A percentile compares a stretch with the other conserved stretches of the same genome.
Evolutionary conservation across 176 grass and related monocot species (phyloP).

Genomic region (Luzula sylvatica): DNA sequence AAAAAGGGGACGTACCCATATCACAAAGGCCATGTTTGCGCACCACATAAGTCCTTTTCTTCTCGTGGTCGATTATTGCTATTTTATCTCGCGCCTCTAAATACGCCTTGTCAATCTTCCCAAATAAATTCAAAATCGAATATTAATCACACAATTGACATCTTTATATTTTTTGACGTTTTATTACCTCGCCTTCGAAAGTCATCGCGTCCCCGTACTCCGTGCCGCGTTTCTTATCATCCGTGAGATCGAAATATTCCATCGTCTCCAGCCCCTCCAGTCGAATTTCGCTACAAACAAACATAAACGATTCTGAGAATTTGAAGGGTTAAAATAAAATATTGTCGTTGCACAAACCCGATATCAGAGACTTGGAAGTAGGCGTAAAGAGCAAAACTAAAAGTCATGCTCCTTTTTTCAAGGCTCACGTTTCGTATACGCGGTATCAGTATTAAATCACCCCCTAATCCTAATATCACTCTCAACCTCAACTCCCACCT

Average conservation of each 20-base stretch:
- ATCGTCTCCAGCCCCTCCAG: constrained; percentile 82
- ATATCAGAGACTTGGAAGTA: constrained; percentile 18
- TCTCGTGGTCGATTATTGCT: constrained; percentile 86
- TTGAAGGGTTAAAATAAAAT: background rate
- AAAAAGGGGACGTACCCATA: constrained; percentile 43
- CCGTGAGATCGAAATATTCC: constrained; percentile 73
- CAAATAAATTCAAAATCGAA: too few species aligned
- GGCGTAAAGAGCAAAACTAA: constrained; percentile 18
- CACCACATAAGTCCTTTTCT: constrained; percentile 76
- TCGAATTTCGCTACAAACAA: constrained; percentile 56
- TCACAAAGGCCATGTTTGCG: constrained; percentile 76
- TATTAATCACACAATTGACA: background rate
- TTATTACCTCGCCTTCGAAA: constrained; percentile 70
- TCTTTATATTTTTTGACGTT: background rate
- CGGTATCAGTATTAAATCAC: constrained; percentile 20
- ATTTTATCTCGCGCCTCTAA: constrained; percentile 57
- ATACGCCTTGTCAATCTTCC: constrained; percentile 85
- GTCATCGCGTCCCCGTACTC: constrained; percentile 80
- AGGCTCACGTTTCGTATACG: constrained; percentile 22
- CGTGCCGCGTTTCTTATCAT: constrained; percentile 47
- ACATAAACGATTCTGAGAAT: background rate
- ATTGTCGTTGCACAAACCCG: constrained; percentile 9
- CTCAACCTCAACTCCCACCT: constrained; percentile 26
- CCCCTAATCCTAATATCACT: constrained; percentile 10
- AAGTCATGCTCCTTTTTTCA: constrained; percentile 10